Base-by-base conservation (phyloP, 176 grass and related monocot genomes). In the Hordeum marinum region DNA sequence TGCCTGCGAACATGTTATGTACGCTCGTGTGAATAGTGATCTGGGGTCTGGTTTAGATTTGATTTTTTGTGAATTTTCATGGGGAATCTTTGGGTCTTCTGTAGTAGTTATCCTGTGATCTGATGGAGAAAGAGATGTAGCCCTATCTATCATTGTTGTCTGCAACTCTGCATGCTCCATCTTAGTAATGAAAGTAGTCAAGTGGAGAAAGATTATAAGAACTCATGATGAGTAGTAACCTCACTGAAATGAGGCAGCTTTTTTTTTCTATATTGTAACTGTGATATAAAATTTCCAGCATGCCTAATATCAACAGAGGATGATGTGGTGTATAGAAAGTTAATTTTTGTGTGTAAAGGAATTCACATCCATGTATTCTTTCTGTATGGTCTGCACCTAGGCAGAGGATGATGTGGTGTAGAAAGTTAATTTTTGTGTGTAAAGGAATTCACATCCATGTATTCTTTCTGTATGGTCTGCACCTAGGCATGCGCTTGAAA, bases 81-180 rank as follows among this genome's bases (percentile, higher is more conserved):
- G 54, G 68, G 36, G 18, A 48, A 46, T 11, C 18, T 85, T 36
- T 62, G 63, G 24, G 32, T 18, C 41, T 82, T 63, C 18, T 72
- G 26, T 27, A 29, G 32, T 54, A 8, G 32, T 34, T 26, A 29
- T 75, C 72, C 13, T 84, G 24, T 25, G 11, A 59, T 66, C n/a
- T 82, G 36, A 45, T 78, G 29, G 40, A 31, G 17, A 75, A 68
- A 68, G 39, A 80, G 32, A 81, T 82, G 15, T 64, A 74, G 8
- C 18, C 60, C 3, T 45, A 25, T 27, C 50, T 65, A 75, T 18
- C 36, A 58, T 65, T 34, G 34, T 82, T 75, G 18, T 75, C 42
- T 74, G 24, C 27, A 31, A 31, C 14, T 76, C 36, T 82, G 27
- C 48, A 68, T 58, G 37, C 21, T 73, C 31, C 42, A 21, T 72